Percentiles rank a stretch among this genome's conserved stretches.
Evolutionary conservation across 2,329 filamentous ascomycete species (phyloP).

Genomic region (Arthrobotrys sinensis): DNA sequence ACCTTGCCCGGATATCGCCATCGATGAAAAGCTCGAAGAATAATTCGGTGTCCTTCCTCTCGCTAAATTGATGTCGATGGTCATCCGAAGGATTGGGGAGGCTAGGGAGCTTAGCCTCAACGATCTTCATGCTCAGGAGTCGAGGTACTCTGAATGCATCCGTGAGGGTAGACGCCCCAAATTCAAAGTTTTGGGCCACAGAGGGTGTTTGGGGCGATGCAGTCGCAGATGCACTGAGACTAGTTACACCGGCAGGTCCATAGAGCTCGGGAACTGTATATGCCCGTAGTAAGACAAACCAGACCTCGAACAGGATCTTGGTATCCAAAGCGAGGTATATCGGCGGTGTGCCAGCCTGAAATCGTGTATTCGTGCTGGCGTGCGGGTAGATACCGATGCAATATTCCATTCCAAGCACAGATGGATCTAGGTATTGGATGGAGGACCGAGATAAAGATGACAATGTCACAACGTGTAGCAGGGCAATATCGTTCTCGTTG

Average conservation of each 20-base stretch:
- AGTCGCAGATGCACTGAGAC: slow-evolving; percentile 22
- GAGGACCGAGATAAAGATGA: slow-evolving; percentile 90
- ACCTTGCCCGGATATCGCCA: slow-evolving; percentile 82
- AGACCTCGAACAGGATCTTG: slow-evolving; percentile 93
- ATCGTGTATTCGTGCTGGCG: slow-evolving; percentile 83
- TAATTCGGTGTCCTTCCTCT: slow-evolving; percentile 77
- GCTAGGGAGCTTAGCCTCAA: slow-evolving; percentile 73
- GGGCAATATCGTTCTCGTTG: slow-evolving; percentile 84
- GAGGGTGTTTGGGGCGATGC: slow-evolving; percentile 50
- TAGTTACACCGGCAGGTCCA: slow-evolving; percentile 68
- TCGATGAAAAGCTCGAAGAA: slow-evolving; percentile 85
- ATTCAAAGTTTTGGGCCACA: slow-evolving; percentile 68
- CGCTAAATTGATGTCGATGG: slow-evolving; percentile 67
- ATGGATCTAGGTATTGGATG: slow-evolving; percentile 89
- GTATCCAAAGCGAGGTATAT: slow-evolving; percentile 87
- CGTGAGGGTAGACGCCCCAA: slow-evolving; percentile 68
- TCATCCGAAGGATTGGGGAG: slow-evolving; percentile 61
- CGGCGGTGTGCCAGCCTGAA: slow-evolving; percentile 73
- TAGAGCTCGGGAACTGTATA: slow-evolving; percentile 95
- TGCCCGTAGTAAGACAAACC: slow-evolving; percentile 91
- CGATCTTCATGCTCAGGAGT: slow-evolving; percentile 52
- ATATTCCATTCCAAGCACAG: slow-evolving; percentile 91
- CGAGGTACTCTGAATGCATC: slow-evolving; percentile 59
- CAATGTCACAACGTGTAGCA: slow-evolving; percentile 87
- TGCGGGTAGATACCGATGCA: slow-evolving; percentile 97